phyloP scores from a whole-genome alignment of 2,329 filamentous ascomycete genomes.

The Pezicula carpinea region DNA sequence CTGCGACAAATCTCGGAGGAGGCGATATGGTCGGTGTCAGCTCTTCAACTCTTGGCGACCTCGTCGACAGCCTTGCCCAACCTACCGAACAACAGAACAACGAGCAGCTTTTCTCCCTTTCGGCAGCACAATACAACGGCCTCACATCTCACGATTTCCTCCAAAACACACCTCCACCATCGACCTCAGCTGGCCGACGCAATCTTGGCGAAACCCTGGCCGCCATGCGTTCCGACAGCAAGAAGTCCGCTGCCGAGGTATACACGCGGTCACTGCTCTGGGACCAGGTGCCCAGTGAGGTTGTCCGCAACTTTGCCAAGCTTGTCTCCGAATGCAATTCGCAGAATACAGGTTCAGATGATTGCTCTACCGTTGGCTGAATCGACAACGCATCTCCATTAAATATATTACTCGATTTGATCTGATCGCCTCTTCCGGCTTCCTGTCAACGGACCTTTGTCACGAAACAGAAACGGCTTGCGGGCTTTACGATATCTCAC shows the following conservation, averaged over 20 bases:
- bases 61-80: conserved; percentile 64
- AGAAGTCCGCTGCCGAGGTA: conserved; percentile 76
- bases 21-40: conserved; percentile 44
- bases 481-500: not conserved
- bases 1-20: conserved; percentile 35
- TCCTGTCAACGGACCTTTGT: not conserved
- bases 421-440: not conserved
- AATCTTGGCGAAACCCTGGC: conserved; percentile 78
- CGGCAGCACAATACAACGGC: conserved; percentile 82
- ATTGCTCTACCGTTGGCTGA: conserved; percentile 19
- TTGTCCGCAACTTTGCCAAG: conserved; percentile 87
- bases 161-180: conserved; percentile 46
- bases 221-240: conserved; percentile 67
- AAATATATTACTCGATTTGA: not conserved
- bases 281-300: conserved; percentile 89
- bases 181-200: conserved; percentile 59
- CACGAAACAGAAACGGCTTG: not conserved
- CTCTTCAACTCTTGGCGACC: conserved; percentile 59
- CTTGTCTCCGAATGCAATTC: conserved; percentile 74
- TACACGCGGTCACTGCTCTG: conserved; percentile 90
- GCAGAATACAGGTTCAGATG: conserved; percentile 25
- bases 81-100: conserved; percentile 81
- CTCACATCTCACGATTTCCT: conserved; percentile 73
- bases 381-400: not conserved
- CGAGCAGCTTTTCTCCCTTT: conserved; percentile 83